phyloP scores from a whole-genome alignment of 2,329 filamentous ascomycete genomes.

The Colletotrichum siamense region DNA sequence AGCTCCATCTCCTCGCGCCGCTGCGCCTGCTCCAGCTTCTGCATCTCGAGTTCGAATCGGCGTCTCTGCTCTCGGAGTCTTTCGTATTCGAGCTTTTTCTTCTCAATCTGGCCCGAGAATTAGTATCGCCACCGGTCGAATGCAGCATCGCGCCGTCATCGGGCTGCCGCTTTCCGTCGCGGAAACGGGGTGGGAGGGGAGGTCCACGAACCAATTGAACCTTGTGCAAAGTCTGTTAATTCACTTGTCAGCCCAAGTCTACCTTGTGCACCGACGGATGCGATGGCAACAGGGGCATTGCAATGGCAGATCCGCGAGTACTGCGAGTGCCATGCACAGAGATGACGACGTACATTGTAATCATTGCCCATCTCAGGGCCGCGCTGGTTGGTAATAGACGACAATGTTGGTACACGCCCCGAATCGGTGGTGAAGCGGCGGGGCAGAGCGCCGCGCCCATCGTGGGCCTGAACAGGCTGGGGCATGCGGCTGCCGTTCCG shows the following conservation, averaged over 20 bases:
- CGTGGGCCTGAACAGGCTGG: constrained; percentile 61
- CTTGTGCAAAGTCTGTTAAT: constrained; percentile 67
- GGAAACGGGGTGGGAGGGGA: not conserved
- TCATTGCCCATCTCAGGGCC: constrained; percentile 53
- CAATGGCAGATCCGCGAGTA: not conserved
- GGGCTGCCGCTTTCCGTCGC: not conserved
- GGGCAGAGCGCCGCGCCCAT: constrained; percentile 79
- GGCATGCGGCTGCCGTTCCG: constrained; percentile 71
- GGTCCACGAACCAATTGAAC: constrained; percentile 74
- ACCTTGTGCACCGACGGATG: not conserved
- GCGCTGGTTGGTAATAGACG: constrained; percentile 62
- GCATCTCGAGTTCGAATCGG: constrained; percentile 91
- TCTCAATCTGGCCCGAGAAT: constrained; percentile 74
- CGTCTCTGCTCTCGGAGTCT: constrained; percentile 87
- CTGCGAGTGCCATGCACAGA: not conserved
- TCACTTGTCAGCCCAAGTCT: constrained; percentile 7
- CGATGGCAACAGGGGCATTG: not conserved
- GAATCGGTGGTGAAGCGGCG: constrained; percentile 95
- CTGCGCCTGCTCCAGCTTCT: constrained; percentile 85
- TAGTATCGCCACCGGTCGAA: constrained; percentile 30
- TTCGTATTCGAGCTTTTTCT: constrained; percentile 93
- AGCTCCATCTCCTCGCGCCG: constrained; percentile 84
- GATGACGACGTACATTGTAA: constrained; percentile 43
- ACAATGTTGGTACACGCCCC: constrained; percentile 79
- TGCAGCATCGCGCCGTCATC: not conserved